Evolutionary conservation across 768 basidiomycete genomes (phyloP).

Genomic region (Tylopilus balloui): DNA sequence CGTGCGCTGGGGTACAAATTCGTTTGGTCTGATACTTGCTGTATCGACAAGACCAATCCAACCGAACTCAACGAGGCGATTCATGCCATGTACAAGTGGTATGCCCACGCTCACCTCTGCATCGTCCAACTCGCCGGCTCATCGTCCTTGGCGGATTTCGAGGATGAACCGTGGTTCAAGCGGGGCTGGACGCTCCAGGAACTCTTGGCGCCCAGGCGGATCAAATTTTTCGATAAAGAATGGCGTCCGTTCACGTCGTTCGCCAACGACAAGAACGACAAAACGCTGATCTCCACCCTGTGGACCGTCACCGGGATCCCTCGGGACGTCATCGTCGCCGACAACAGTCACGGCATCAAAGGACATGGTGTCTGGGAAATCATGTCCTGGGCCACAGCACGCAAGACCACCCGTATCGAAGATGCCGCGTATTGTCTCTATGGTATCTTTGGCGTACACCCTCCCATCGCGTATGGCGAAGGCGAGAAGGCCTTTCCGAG

Average conservation of each 20-base stretch:
- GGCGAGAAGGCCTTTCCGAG: slow-evolving; percentile 28
- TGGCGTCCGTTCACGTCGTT: slow-evolving; percentile 19
- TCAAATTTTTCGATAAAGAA: slow-evolving; percentile 24
- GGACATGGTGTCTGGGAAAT: slow-evolving; percentile 20
- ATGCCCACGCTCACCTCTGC: slow-evolving; percentile 27
- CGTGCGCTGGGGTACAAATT: slow-evolving; percentile 15
- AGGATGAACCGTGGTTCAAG: slow-evolving; percentile 24
- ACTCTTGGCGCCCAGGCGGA: slow-evolving; percentile 23
- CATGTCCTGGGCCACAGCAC: slow-evolving; percentile 30
- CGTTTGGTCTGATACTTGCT: slow-evolving; percentile 32
- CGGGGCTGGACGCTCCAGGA: slow-evolving; percentile 26
- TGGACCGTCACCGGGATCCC: slow-evolving; percentile 21
- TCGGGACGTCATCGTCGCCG: slow-evolving; percentile 7
- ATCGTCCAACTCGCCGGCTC: slow-evolving; percentile 23
- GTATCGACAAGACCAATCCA: slow-evolving; percentile 25
- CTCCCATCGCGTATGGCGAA: slow-evolving; percentile 29
- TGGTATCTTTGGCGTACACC: slow-evolving; percentile 25
- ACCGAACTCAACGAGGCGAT: slow-evolving; percentile 31
- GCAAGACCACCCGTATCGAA: slow-evolving; percentile 27
- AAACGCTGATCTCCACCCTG: slow-evolving; percentile 5
- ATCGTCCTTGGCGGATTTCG: slow-evolving; percentile 11
- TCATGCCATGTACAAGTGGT: slow-evolving; percentile 33
- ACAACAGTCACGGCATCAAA: slow-evolving; percentile 19
- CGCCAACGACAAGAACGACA: slow-evolving; percentile 17
- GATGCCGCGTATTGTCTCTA: slow-evolving; percentile 28